Evolutionary conservation across 2,329 filamentous ascomycete species (phyloP), one percentile per base, ranked within the genome.

Genomic region (Phaeomoniella chlamydospora): DNA sequence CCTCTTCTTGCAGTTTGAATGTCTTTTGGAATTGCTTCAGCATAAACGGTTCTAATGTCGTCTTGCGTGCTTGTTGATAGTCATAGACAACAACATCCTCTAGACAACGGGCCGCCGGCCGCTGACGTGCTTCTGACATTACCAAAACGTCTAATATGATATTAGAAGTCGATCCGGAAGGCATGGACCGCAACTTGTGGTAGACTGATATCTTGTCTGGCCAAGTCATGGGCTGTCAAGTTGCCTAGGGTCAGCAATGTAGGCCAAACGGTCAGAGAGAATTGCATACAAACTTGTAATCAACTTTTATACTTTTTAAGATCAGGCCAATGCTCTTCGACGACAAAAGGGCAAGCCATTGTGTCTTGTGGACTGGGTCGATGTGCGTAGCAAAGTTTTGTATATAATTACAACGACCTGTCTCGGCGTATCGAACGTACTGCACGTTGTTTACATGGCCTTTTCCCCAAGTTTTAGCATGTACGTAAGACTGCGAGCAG

Each of bases 391-490:
- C 80, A 45, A 83, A 78, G 49, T 85, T 79, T 38, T 67, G 65
- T 16, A 77, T 68, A 79, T 82, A 93, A 49, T 86, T 83, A 18
- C 88, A 72, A 22, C 87, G 72, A 3, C 77, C 77, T 4, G 79
- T 78, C 55, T 94, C 87, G 22, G 85, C 85, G 54, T 83, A 93
- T 41, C 80, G 72, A 46, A 81, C 77, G 56, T 93, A 93, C 44
- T 72, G 74, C 42, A 87, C 77, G 48, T 93, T 93, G 54, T 93
- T 94, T 34, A 94, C 80, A 55, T 94, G 85, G 34, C 76, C 73
- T 75, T 62, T 34, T 38, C n/a, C n/a, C n/a, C n/a, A n/a, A n/a
- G n/a, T n/a, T n/a, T n/a, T n/a, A n/a, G n/a, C n/a, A 32, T 16
- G 10, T 29, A n/a, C n/a, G n/a, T n/a, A n/a, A n/a, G n/a, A 30